phyloP scores from a whole-genome alignment of 495 filamentous ascomycete species.

The Aspergillus affinis region DNA sequence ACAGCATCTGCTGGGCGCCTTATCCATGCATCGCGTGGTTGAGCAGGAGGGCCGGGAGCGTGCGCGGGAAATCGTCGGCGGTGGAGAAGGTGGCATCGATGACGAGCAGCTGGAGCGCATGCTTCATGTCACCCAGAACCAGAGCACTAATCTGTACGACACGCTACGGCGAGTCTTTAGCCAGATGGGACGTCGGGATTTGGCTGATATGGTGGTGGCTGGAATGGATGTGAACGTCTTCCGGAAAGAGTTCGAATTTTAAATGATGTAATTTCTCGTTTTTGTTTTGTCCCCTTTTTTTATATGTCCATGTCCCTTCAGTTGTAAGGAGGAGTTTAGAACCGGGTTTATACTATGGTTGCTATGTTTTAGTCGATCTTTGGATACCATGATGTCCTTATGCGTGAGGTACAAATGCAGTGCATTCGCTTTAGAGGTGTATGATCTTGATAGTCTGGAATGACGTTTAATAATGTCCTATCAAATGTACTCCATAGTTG shows the following conservation, averaged over 20 bases:
- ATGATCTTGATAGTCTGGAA: no score
- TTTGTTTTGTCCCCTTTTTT: not conserved
- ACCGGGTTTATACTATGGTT: not conserved
- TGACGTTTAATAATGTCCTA: no score
- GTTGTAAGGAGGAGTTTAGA: not conserved
- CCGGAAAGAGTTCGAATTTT: conserved; percentile 78
- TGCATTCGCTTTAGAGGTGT: not conserved
- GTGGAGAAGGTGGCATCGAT: conserved; percentile 51
- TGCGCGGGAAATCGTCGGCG: conserved; percentile 76
- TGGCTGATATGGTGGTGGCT: conserved; percentile 80
- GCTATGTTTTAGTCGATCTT: not conserved
- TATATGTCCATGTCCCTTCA: conserved; percentile 9
- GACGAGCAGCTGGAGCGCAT: conserved; percentile 76
- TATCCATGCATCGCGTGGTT: conserved; percentile 95
- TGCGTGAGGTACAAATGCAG: not conserved
- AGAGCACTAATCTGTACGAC: conserved; percentile 94
- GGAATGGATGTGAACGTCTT: conserved; percentile 92
- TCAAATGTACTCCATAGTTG: no score
- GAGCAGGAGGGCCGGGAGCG: conserved; percentile 81
- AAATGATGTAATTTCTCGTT: conserved; percentile 15
- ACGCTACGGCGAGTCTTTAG: conserved; percentile 88
- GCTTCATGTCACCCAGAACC: conserved; percentile 76
- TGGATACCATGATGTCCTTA: conserved; percentile 1
- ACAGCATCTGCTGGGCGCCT: conserved; percentile 86
- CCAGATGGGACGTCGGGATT: conserved; percentile 86